phyloP scores from a whole-genome alignment of 1,284 basidiomycete species.

The Phylloporus sp. region DNA sequence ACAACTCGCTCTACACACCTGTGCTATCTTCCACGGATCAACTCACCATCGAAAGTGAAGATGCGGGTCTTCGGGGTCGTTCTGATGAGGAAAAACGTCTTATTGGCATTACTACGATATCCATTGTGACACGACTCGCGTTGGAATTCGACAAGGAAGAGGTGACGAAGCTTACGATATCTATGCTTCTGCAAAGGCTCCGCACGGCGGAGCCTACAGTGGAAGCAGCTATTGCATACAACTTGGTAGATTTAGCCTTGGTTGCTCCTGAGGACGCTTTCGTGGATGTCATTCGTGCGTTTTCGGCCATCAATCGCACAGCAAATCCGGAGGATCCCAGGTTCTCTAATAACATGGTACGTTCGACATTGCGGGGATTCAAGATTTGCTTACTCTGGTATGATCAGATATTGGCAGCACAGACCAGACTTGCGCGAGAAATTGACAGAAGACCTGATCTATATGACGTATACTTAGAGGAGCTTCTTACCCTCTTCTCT shows the following conservation, averaged over 20 bases:
- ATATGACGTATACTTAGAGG: slow-evolving; percentile 83
- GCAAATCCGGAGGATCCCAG: slow-evolving; percentile 86
- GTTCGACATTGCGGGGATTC: background rate
- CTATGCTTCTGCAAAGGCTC: slow-evolving; percentile 91
- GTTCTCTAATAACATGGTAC: slow-evolving; percentile 86
- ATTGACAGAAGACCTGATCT: slow-evolving; percentile 76
- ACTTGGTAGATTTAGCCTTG: slow-evolving; percentile 89
- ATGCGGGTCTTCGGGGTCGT: slow-evolving; percentile 66
- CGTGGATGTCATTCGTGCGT: slow-evolving; percentile 84
- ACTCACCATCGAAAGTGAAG: slow-evolving; percentile 40
- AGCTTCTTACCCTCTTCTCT: slow-evolving; percentile 85
- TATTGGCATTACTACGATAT: slow-evolving; percentile 90
- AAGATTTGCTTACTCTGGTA: background rate
- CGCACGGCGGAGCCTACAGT: slow-evolving; percentile 85
- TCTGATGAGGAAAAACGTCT: slow-evolving; percentile 87
- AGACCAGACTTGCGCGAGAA: slow-evolving; percentile 86
- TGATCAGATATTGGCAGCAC: slow-evolving; percentile 80
- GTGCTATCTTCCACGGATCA: slow-evolving; percentile 52
- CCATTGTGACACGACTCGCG: slow-evolving; percentile 85
- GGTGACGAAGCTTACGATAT: slow-evolving; percentile 86
- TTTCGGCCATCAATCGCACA: slow-evolving; percentile 86
- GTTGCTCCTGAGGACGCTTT: slow-evolving; percentile 82
- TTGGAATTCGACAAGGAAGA: slow-evolving; percentile 85
- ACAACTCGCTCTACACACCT: slow-evolving; percentile 51
- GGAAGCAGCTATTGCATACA: slow-evolving; percentile 91